phyloP scores from a whole-genome alignment of 2,329 filamentous ascomycete genomes.

The Fusarium sp. region DNA sequence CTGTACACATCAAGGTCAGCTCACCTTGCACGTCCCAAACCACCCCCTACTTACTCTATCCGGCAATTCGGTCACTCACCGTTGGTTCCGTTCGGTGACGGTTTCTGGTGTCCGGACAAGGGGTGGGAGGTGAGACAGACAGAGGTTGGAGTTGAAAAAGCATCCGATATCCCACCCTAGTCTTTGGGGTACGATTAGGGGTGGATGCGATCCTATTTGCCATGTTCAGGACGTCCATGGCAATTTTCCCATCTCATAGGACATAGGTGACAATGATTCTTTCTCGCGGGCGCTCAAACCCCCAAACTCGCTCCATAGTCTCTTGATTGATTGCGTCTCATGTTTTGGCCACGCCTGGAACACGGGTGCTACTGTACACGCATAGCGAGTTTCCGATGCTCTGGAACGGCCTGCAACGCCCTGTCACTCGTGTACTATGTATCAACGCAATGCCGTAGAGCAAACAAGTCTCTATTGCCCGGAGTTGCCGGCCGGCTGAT shows the following conservation, averaged over 20 bases:
- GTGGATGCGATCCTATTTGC: slow-evolving; percentile 30
- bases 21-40: slow-evolving; percentile 20
- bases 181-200: slow-evolving; percentile 19
- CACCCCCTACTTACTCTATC: slow-evolving; percentile 6
- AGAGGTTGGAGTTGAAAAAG: slow-evolving; percentile 2
- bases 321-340: slow-evolving; percentile 15
- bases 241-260: slow-evolving; percentile 14
- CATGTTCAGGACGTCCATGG: slow-evolving; percentile 18
- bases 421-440: slow-evolving; percentile 22
- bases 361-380: not conserved
- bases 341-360: slow-evolving; percentile 15
- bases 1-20: slow-evolving; percentile 20
- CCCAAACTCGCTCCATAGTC: slow-evolving; percentile 22
- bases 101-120: slow-evolving; percentile 30
- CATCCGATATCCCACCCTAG: slow-evolving; percentile 29
- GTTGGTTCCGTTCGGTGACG: slow-evolving; percentile 14
- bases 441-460: slow-evolving; percentile 7
- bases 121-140: not conserved
- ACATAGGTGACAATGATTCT: not conserved
- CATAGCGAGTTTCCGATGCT: slow-evolving; percentile 12
- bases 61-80: slow-evolving; percentile 29
- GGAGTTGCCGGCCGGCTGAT: slow-evolving; percentile 35
- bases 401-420: slow-evolving; percentile 23
- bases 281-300: slow-evolving; percentile 17
- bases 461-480: slow-evolving; percentile 12